A percentile compares a stretch with the other conserved stretches of the same genome.
Conservation (phyloP, 306 rosid species). For the Trifolium subterraneum region DNA sequence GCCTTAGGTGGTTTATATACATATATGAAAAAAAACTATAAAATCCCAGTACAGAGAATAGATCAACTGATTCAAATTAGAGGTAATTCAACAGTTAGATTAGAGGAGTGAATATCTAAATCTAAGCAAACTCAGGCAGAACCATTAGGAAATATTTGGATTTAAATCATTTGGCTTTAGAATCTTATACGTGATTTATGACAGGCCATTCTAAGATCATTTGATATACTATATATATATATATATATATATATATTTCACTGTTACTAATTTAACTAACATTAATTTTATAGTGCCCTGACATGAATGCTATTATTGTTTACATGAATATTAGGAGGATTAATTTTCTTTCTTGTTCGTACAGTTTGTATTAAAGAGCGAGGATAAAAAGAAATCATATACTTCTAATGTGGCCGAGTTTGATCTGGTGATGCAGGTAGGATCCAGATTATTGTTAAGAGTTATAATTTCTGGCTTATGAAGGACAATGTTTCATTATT, state of each 20-base stretch:
- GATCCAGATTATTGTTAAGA: slow-evolving; percentile 40
- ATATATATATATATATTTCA: background rate
- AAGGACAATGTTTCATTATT: slow-evolving; percentile 28
- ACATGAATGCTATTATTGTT: slow-evolving; percentile 10
- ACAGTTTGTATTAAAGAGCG: slow-evolving; percentile 71
- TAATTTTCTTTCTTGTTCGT: slow-evolving; percentile 43
- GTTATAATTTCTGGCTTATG: slow-evolving; percentile 29
- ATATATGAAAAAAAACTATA: background rate
- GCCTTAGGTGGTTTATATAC: background rate
- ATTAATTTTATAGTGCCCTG: slow-evolving; percentile 19
- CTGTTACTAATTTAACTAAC: slow-evolving; percentile 8
- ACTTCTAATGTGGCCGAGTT: slow-evolving; percentile 82
- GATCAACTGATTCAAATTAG: background rate
- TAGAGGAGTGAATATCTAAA: too few relatives aligned
- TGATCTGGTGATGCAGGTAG: slow-evolving; percentile 95
- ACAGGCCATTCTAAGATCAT: background rate
- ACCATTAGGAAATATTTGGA: slow-evolving; percentile 6
- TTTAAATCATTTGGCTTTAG: background rate
- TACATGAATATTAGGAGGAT: slow-evolving; percentile 20
- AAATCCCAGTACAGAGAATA: background rate
- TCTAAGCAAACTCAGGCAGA: background rate
- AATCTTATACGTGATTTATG: background rate
- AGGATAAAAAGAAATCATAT: slow-evolving; percentile 59
- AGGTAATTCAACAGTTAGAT: background rate
- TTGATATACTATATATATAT: background rate